A percentile compares a stretch with the other conserved stretches of the same genome.
Conservation (phyloP, 768 basidiomycete species). For the Cystoderma amianthinum region DNA sequence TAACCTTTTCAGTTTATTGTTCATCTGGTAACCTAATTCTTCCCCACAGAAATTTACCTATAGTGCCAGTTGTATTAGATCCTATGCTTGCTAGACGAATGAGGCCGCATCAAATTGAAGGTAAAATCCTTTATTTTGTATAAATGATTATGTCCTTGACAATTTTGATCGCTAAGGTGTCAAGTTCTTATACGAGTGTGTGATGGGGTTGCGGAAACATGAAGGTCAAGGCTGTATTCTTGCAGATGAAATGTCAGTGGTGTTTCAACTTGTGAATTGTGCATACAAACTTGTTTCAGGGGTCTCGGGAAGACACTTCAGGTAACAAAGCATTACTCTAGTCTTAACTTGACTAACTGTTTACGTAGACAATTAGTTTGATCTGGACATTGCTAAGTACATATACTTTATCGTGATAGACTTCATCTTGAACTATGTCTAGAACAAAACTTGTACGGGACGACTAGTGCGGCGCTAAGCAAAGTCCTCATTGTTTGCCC, state of each 20-base stretch:
- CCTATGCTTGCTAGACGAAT: slow-evolving; percentile 73
- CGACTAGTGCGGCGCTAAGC: slow-evolving; percentile 46
- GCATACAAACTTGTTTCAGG: slow-evolving; percentile 31
- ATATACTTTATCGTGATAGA: slow-evolving; percentile 13
- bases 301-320: slow-evolving; percentile 96
- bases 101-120: slow-evolving; percentile 88
- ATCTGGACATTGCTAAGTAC: slow-evolving; percentile 89
- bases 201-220: slow-evolving; percentile 89
- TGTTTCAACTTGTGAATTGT: slow-evolving; percentile 5
- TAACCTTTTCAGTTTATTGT: too few species aligned
- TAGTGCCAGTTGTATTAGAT: slow-evolving; percentile 86
- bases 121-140: slow-evolving; percentile 21
- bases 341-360: not conserved
- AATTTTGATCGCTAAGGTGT: slow-evolving; percentile 46
- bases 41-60: slow-evolving; percentile 45
- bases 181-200: slow-evolving; percentile 90
- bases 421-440: slow-evolving; percentile 1
- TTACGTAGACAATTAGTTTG: slow-evolving; percentile 76
- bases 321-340: slow-evolving; percentile 23
- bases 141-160: not conserved
- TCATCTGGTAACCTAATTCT: slow-evolving; percentile 3
- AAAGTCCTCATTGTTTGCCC: slow-evolving; percentile 94
- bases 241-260: slow-evolving; percentile 85
- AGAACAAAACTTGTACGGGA: slow-evolving; percentile 84
- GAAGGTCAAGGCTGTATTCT: slow-evolving; percentile 93